These are phyloP conservation scores for Melastoma candidum DNA, from an alignment of 441 rosid genomes.

Conservation along the genomic window DNA sequence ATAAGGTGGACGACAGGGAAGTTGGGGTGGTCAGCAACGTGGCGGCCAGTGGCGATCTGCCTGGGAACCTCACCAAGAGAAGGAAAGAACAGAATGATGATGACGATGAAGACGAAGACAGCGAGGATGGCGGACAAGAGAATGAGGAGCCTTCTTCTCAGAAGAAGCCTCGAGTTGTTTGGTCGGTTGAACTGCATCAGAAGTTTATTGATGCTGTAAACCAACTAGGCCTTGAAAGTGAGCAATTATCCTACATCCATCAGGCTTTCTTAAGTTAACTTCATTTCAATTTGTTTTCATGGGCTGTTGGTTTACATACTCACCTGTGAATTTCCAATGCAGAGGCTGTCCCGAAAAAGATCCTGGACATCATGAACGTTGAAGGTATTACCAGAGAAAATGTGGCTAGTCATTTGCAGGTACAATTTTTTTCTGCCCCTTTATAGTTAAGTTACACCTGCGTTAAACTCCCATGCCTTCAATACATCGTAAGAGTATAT, in stretches of 20 bases:
- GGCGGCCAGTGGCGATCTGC: constrained; percentile 24
- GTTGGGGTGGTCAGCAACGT: constrained; percentile 26
- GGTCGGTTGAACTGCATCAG: constrained; percentile 79
- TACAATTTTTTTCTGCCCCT: not conserved
- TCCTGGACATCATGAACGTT: constrained; percentile 87
- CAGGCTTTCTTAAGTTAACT: constrained; percentile 1
- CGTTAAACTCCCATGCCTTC: not conserved
- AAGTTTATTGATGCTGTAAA: constrained; percentile 84
- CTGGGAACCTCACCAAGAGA: constrained; percentile 21
- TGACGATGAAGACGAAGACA: constrained; percentile 49
- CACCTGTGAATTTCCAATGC: constrained; percentile 18
- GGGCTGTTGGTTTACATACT: not conserved
- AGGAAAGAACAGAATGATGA: constrained; percentile 41
- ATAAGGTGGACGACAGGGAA: constrained; percentile 17
- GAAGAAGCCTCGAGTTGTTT: constrained; percentile 92
- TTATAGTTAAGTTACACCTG: not conserved
- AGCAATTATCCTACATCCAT: constrained; percentile 17
- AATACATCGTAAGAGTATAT: no score
- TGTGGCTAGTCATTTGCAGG: constrained; percentile 56
- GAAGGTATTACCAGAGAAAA: constrained; percentile 93
- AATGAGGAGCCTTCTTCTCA: constrained; percentile 52
- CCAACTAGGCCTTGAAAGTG: constrained; percentile 81
- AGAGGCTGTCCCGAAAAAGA: constrained; percentile 97
- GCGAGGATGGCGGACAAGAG: constrained; percentile 50
- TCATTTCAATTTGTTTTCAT: not conserved